phyloP scores from a whole-genome alignment of 495 filamentous ascomycete genomes.

The Xylaria bambusicola region DNA sequence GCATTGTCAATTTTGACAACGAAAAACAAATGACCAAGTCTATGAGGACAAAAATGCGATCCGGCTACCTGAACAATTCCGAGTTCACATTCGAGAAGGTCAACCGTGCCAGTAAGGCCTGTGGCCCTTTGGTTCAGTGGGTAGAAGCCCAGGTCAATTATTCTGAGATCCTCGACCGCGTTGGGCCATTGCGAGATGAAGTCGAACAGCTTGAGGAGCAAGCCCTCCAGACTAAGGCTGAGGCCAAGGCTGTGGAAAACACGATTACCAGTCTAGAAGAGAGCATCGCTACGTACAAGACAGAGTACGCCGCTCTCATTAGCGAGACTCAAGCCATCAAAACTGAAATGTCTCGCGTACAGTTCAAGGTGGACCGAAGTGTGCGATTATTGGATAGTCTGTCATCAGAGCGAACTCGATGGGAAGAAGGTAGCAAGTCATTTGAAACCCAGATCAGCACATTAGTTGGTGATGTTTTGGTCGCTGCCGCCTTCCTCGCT shows the following conservation, averaged over 20 bases:
- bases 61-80: conserved; percentile 84
- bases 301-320: conserved; percentile 93
- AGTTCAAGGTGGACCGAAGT: conserved; percentile 97
- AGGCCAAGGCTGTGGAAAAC: conserved; percentile 88
- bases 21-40: conserved; percentile 88
- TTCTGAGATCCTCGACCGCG: conserved; percentile 92
- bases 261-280: conserved; percentile 79
- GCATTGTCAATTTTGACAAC: conserved; percentile 96
- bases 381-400: conserved; percentile 91
- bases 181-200: conserved; percentile 91
- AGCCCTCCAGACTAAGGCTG: conserved; percentile 88
- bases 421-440: conserved; percentile 96
- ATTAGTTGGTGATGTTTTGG: conserved; percentile 90
- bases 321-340: conserved; percentile 98
- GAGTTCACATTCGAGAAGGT: conserved; percentile 97
- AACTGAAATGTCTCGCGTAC: conserved; percentile 89
- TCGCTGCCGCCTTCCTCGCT: conserved; percentile 95
- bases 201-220: conserved; percentile 83
- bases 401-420: conserved; percentile 86
- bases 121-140: conserved; percentile 96
- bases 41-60: conserved; percentile 84
- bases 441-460: conserved; percentile 98
- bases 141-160: conserved; percentile 96
- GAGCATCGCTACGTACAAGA: conserved; percentile 95
- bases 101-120: conserved; percentile 93